A percentile compares a stretch with the other conserved stretches of the same genome.
Evolutionary conservation across 1,284 basidiomycete species (phyloP).

Genomic region (Leccinum pachyderme): DNA sequence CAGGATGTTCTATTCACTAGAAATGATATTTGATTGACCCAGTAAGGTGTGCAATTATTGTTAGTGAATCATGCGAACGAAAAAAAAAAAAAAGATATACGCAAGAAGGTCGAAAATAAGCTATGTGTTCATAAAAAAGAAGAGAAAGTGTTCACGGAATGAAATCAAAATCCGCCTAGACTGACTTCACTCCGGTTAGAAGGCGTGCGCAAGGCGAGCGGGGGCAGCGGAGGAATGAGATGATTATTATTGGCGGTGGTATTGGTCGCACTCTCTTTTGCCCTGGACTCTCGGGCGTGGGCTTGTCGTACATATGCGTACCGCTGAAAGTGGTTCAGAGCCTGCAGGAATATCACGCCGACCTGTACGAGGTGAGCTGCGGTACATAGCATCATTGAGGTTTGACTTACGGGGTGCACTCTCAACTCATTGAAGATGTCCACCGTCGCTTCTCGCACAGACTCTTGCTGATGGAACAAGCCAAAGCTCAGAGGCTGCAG

Average conservation of each 20-base stretch:
- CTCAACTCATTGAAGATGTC: slow-evolving; percentile 83
- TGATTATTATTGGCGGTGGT: slow-evolving; percentile 16
- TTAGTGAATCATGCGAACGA: neutral
- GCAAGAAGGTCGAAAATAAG: slow-evolving; percentile 34
- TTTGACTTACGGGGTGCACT: slow-evolving; percentile 62
- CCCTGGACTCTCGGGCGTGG: slow-evolving; percentile 52
- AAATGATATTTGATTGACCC: neutral
- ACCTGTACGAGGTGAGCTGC: slow-evolving; percentile 51
- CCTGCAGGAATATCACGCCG: slow-evolving; percentile 79
- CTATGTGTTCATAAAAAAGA: slow-evolving; percentile 10
- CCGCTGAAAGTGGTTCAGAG: slow-evolving; percentile 89
- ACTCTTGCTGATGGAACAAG: slow-evolving; percentile 81
- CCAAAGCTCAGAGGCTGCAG: slow-evolving; percentile 85
- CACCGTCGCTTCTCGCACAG: slow-evolving; percentile 75
- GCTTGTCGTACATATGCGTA: slow-evolving; percentile 81
- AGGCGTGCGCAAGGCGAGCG: slow-evolving; percentile 39
- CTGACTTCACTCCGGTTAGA: slow-evolving; percentile 52
- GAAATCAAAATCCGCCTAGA: slow-evolving; percentile 35
- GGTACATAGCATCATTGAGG: neutral
- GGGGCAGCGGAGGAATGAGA: slow-evolving; percentile 33
- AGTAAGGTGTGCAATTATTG: neutral
- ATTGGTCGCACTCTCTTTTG: slow-evolving; percentile 33
- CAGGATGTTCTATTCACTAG: no score
- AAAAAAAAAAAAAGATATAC: slow-evolving; percentile 17
- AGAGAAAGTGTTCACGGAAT: neutral